Evolutionary conservation across 2,329 filamentous ascomycete species (phyloP).

Genomic region (Diaporthe amygdali): DNA sequence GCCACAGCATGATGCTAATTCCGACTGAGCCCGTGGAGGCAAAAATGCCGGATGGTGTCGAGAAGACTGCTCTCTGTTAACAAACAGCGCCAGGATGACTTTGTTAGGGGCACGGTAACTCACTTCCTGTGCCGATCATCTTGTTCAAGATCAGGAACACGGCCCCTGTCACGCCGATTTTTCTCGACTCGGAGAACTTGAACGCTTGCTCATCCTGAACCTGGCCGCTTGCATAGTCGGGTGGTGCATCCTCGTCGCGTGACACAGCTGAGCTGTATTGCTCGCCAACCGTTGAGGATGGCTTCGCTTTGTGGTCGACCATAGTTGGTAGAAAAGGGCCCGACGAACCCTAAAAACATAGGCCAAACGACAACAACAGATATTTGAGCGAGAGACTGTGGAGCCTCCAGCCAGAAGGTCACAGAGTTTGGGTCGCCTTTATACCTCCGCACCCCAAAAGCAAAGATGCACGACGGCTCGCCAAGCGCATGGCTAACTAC

Average conservation of each 20-base stretch:
- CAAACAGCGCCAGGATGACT: not conserved
- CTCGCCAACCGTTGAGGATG: not conserved
- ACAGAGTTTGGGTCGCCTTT: not conserved
- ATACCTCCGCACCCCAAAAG: not conserved
- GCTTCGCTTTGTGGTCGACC: not conserved
- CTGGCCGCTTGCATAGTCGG: not conserved
- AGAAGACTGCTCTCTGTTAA: slow-evolving; percentile 46
- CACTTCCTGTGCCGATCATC: slow-evolving; percentile 64
- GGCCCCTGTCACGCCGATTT: slow-evolving; percentile 58
- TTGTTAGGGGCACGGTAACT: slow-evolving; percentile 31
- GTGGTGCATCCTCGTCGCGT: not conserved
- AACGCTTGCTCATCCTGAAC: slow-evolving; percentile 36
- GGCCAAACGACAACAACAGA: not conserved
- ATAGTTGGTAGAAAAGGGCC: too few species aligned
- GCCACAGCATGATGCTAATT: slow-evolving; percentile 44
- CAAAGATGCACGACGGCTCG: not conserved
- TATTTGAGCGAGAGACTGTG: not conserved
- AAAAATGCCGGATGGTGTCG: slow-evolving; percentile 59
- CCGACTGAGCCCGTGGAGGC: slow-evolving; percentile 58
- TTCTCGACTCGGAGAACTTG: slow-evolving; percentile 46
- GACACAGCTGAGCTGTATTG: not conserved
- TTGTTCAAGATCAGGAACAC: slow-evolving; percentile 63
- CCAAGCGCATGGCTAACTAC: not conserved
- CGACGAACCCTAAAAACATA: not conserved
- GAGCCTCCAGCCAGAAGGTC: not conserved